Evolutionary conservation across 2,329 filamentous ascomycete species (phyloP), one percentile per base, ranked within the genome.

Genomic region (Keithomyces neogunnii): DNA sequence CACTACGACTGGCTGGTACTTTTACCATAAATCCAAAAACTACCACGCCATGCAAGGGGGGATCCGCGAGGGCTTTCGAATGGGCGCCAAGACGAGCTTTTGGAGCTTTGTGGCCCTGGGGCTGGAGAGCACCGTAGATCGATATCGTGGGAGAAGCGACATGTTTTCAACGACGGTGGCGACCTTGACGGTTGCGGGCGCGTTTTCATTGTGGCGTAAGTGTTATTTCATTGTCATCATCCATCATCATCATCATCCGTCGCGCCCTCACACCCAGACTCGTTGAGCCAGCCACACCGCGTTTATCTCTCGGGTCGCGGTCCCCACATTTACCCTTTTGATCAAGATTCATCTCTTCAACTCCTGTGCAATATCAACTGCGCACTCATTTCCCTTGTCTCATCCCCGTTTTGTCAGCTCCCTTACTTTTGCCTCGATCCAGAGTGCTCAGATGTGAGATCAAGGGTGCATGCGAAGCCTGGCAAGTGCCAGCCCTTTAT

Each of bases 1-100:
- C 3, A 85, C 85, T 1, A 84, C 88, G 30, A 82, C 84, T 2
- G 92, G 90, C 19, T 99, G 93, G 93, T 99, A 92, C 66, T 80
- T 97, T n/a, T 99, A 99, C 69, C 92, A 97, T 74, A 96, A 96
- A 71, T 89, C 84, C 65, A 97, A 97, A 70, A 97, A 96, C 69
- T 97, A 99, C 72, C 83, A 89, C 61, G 80, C 86, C 48, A 84
- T 88, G 61, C 78, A 86, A 28, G 88, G 86, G 5, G 92, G 87
- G 1, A 73, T 95, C 19, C 81, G 81, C 49, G 89, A 95, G 62
- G 93, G 89, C 0, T 60, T 89, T 47, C 83, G 79, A 57, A 88
- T 93, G 77, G 90, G 86, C 1, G 65, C 72, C 33, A 83, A 80
- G 58, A 75, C 95, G 5, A 81, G 81, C 4, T 72, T 86, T 45